Percentiles rank a stretch among this genome's conserved stretches.
These are phyloP conservation scores for Brassica nigra DNA, from an alignment of 345 rosid genomes.

Conservation along the genomic window DNA sequence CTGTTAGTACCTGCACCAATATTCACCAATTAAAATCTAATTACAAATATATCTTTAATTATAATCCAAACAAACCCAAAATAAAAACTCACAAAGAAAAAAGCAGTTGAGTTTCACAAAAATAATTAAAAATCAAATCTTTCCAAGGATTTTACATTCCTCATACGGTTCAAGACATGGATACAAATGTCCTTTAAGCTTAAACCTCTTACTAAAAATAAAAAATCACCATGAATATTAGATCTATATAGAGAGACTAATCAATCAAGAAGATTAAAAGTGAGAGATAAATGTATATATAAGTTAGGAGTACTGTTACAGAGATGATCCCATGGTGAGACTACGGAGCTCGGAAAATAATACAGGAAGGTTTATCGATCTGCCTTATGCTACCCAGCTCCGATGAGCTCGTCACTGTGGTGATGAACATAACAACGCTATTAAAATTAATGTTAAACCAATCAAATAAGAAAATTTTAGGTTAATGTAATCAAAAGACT, in stretches of 20 bases:
- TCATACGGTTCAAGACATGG: slow-evolving; percentile 77
- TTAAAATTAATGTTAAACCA: too few species aligned
- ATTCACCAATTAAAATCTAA: not conserved
- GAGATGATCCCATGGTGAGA: slow-evolving; percentile 39
- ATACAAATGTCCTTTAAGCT: slow-evolving; percentile 35
- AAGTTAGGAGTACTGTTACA: slow-evolving; percentile 61
- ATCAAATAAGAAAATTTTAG: too few species aligned
- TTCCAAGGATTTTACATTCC: slow-evolving; percentile 55
- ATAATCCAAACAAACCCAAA: not conserved
- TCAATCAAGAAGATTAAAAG: not conserved
- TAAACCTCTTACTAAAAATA: slow-evolving; percentile 63
- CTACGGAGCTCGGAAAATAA: too few species aligned
- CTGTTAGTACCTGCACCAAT: slow-evolving; percentile 55
- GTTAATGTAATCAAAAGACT: too few species aligned
- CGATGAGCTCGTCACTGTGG: too few species aligned
- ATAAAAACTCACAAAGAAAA: not conserved
- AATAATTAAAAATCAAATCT: slow-evolving; percentile 34
- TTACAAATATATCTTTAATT: not conserved
- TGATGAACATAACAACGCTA: too few species aligned
- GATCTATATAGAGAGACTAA: not conserved
- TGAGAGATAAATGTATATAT: slow-evolving; percentile 35
- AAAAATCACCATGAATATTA: not conserved
- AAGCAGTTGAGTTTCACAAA: not conserved
- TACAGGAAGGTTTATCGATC: too few species aligned
- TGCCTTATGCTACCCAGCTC: too few species aligned